Evolutionary conservation across 2,329 filamentous ascomycete genomes (phyloP), one percentile per base, ranked within the genome.

Genomic region (Paracoccidioides brasiliensis): DNA sequence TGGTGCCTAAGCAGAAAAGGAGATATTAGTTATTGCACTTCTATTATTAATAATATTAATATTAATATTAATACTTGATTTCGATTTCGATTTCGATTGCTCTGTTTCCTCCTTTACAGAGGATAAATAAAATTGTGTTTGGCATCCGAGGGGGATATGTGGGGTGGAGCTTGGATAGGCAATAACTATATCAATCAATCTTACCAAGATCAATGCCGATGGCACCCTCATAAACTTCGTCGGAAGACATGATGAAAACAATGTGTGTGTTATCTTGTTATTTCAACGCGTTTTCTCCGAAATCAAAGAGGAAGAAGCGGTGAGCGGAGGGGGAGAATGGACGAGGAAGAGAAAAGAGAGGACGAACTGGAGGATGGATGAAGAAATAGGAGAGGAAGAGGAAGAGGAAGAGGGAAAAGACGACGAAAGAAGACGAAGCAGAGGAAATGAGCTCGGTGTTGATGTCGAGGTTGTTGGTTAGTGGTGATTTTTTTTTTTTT

Each of bases 151-250:
- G 28, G 12, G 33, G 33, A 46, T n/a, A 7, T 10, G 12, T 30
- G 28, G 12, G 28, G 1, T 46, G 44, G 44, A 32, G 45, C 15
- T 40, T 37, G 7, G 15, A 41, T 30, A 37, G 33, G n/a, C 45
- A 8, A n/a, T 7, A 46, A 33, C 22, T 38, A 55, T 35, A 55
- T 55, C 46, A 33, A 40, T 50, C 22, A 59, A 57, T 78, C 85
- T 70, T 80, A 95, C 91, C 93, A 80, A 98, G 83, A 85, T 98
- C 93, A 80, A 98, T 98, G 84, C 93, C 93, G 80, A 97, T 89
- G 84, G 93, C 93, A 87, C 93, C 93, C 76, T 98, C 93, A 77
- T 97, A 98, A 70, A 94, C 85, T 85, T 96, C 91, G 76, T 95
- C 90, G 75, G 88, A 14, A 40, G 49, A 85, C 91, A 96, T 96